These are phyloP conservation scores for Tripidium arundinaceum DNA, from an alignment of 202 grass and related monocot species.

Conservation along the genomic window DNA sequence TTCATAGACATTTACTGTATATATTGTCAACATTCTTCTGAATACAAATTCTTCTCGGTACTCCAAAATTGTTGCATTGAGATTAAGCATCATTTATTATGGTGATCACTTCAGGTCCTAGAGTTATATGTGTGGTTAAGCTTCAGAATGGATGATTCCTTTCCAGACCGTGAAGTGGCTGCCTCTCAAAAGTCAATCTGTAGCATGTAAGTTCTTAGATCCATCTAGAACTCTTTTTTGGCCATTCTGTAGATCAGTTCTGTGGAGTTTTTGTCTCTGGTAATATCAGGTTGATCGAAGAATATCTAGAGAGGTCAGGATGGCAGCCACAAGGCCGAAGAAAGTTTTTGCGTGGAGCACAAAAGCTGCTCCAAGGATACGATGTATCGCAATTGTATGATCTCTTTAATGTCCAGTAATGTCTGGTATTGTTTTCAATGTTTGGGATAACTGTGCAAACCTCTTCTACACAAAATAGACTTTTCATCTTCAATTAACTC, in stretches of 20 bases:
- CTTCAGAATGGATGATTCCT: slow-evolving; percentile 86
- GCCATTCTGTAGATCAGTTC: slow-evolving; percentile 23
- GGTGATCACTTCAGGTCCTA: slow-evolving; percentile 56
- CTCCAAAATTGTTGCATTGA: neutral
- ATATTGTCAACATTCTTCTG: slow-evolving; percentile 14
- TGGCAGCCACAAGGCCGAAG: slow-evolving; percentile 49
- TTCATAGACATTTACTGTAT: neutral
- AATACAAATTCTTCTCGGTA: slow-evolving; percentile 4
- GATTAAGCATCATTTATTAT: neutral
- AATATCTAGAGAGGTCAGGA: slow-evolving; percentile 82
- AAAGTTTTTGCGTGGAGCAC: slow-evolving; percentile 19
- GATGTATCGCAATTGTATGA: slow-evolving; percentile 47
- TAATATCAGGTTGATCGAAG: slow-evolving; percentile 86
- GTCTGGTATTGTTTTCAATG: slow-evolving; percentile 15
- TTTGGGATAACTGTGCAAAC: neutral
- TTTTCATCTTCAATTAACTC: neutral
- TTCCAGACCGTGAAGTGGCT: slow-evolving; percentile 81
- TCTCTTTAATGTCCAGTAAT: neutral
- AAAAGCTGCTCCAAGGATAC: slow-evolving; percentile 50
- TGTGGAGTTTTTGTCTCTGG: slow-evolving; percentile 17
- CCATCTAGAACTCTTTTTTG: slow-evolving; percentile 5
- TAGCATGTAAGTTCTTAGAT: slow-evolving; percentile 67
- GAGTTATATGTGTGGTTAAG: slow-evolving; percentile 99
- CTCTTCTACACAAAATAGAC: neutral
- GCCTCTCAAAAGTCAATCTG: slow-evolving; percentile 87